These are phyloP conservation scores for Rhizophagus prolifer DNA, from an alignment of 192 early-diverging fungal genomes.

Conservation along the genomic window DNA sequence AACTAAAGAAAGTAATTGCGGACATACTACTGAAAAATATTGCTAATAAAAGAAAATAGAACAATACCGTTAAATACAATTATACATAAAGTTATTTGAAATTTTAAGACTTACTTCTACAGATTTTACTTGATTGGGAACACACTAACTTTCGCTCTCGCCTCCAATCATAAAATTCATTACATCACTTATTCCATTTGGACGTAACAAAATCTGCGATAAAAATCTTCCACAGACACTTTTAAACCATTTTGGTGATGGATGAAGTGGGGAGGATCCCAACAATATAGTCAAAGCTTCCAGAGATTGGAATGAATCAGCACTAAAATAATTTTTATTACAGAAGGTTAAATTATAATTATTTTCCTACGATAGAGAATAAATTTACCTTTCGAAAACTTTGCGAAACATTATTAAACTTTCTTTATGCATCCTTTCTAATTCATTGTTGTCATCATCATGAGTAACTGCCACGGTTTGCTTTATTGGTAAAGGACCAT, in stretches of 20 bases:
- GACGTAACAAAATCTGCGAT: slow-evolving; percentile 64
- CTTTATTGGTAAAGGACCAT: slow-evolving; percentile 52
- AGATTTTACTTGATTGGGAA: slow-evolving; percentile 59
- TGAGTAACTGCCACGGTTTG: neutral
- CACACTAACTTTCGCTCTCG: slow-evolving; percentile 44
- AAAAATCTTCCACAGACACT: slow-evolving; percentile 67
- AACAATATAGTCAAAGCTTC: slow-evolving; percentile 67
- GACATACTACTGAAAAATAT: slow-evolving; percentile 52
- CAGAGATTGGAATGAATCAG: slow-evolving; percentile 56
- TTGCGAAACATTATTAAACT: slow-evolving; percentile 34
- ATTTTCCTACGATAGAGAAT: neutral
- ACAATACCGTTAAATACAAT: neutral
- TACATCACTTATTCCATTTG: slow-evolving; percentile 59
- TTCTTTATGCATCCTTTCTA: slow-evolving; percentile 16
- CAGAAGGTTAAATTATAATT: slow-evolving; percentile 23
- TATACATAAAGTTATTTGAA: neutral
- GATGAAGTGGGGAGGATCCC: slow-evolving; percentile 50
- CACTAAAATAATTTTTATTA: slow-evolving; percentile 42
- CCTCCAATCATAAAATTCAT: slow-evolving; percentile 68
- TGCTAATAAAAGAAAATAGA: slow-evolving; percentile 28
- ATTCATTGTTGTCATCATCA: neutral
- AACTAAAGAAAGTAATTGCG: slow-evolving; percentile 45
- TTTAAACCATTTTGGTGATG: slow-evolving; percentile 61
- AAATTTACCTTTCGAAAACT: slow-evolving; percentile 40
- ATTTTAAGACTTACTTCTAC: slow-evolving; percentile 41